Conservation (phyloP, 805 yeast species). For the Metschnikowia lunata region DNA sequence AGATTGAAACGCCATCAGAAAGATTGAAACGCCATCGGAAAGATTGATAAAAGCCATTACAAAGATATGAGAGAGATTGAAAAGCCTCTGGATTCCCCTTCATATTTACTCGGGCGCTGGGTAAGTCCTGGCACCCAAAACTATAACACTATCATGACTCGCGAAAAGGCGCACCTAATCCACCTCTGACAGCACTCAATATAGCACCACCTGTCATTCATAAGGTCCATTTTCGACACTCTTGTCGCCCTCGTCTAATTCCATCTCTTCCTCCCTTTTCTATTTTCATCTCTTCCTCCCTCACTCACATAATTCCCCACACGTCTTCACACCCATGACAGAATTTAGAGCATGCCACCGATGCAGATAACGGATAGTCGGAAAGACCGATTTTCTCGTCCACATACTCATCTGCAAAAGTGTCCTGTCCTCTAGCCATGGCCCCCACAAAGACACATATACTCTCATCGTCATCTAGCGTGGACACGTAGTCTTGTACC, state of each 20-base stretch:
- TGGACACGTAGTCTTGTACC: slow-evolving; percentile 81
- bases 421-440: slow-evolving; percentile 98
- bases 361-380: slow-evolving; percentile 92
- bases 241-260: background rate
- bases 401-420: slow-evolving; percentile 93
- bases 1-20: no score
- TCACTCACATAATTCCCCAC: slow-evolving; percentile 66
- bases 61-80: no score
- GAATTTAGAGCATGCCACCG: slow-evolving; percentile 96
- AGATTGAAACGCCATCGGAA: no score
- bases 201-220: no score
- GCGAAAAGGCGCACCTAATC: no score
- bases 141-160: no score
- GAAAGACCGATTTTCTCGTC: slow-evolving; percentile 96
- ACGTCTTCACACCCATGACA: slow-evolving; percentile 99
- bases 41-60: no score
- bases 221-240: no score
- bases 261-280: background rate
- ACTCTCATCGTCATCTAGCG: slow-evolving; percentile 83
- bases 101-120: no score
- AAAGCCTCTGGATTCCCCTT: no score
- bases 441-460: slow-evolving; percentile 98
- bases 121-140: no score
- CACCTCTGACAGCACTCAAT: no score
- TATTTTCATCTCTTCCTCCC: background rate